Evolutionary conservation across 768 basidiomycete genomes (phyloP), one percentile per base, ranked within the genome.

Genomic region (Trametes coccinea): DNA sequence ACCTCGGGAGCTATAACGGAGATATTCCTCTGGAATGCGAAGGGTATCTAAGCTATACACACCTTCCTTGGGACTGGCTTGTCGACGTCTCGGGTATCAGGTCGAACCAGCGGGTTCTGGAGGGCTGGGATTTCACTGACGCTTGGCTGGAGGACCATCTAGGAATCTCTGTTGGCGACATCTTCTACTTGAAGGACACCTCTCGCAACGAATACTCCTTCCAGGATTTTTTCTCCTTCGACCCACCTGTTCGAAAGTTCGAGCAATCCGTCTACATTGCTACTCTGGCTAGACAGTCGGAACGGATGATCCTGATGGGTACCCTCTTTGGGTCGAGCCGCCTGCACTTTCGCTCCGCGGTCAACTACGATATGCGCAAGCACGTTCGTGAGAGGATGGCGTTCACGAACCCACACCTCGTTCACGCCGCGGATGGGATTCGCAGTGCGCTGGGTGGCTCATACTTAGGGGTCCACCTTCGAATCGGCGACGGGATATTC

Each of bases 271-370:
- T 86, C 37, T 74, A 77, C 59, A 79, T 84, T 49, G 74, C 72
- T 13, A 69, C 75, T 0, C 77, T 86, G n/a, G 75, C 75, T 3
- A 54, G 68, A 31, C 70, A 75, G 22, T 66, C 68, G 4, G 75
- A 83, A 59, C 82, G 79, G 8, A 80, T 93, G 30, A 68, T 94
- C 14, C 84, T 88, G 58, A 68, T 93, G 13, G 92, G 92, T 8
- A 86, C 87, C 0, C 79, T 93, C 1, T 93, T 93, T 73, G 90
- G 90, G 4, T 87, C 89, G 1, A 85, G 85, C 2, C 82, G 92
- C 8, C 74, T 93, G 2, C 79, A 81, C 27, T 77, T 91, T 0
- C 77, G 74, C 22, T 67, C 76, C 31, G 65, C 68, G 8, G 67
- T 67, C 13, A 80, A 84, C 64, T 68, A 76, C 51, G 71, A 68